Evolutionary conservation across 2,329 filamentous ascomycete species (phyloP).

Genomic region (Ceratocystis cubensis): DNA sequence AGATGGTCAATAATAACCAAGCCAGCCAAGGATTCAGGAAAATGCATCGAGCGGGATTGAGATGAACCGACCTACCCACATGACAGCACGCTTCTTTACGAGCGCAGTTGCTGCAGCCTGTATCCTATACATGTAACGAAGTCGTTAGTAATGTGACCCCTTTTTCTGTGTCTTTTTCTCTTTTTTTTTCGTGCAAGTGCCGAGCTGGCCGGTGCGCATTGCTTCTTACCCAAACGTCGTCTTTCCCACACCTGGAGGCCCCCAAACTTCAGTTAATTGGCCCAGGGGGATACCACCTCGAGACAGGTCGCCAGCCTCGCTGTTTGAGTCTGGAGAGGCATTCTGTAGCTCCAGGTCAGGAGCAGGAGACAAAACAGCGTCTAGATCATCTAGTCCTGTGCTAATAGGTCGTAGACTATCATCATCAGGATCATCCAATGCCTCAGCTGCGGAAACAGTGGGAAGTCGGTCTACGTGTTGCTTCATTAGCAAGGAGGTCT

Average conservation of each 20-base stretch:
- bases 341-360: neutral
- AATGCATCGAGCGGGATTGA: slow-evolving; percentile 9
- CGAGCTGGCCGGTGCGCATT: neutral
- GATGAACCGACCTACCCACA: slow-evolving; percentile 65
- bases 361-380: slow-evolving; percentile 32
- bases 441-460: slow-evolving; percentile 63
- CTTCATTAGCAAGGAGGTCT: neutral
- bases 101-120: slow-evolving; percentile 56
- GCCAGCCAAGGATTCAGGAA: neutral
- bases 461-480: slow-evolving; percentile 53
- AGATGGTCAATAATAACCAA: neutral
- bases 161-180: no score
- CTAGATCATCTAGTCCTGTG: slow-evolving; percentile 44
- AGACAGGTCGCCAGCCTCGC: neutral
- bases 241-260: slow-evolving; percentile 75
- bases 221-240: slow-evolving; percentile 57
- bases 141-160: neutral
- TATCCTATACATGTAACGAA: slow-evolving; percentile 40
- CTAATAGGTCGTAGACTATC: slow-evolving; percentile 40
- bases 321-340: neutral
- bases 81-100: slow-evolving; percentile 46
- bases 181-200: no score
- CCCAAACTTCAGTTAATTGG: slow-evolving; percentile 76
- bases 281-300: slow-evolving; percentile 56
- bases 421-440: slow-evolving; percentile 47